Conservation (phyloP, 495 filamentous ascomycete genomes). For the Neurospora terricola region DNA sequence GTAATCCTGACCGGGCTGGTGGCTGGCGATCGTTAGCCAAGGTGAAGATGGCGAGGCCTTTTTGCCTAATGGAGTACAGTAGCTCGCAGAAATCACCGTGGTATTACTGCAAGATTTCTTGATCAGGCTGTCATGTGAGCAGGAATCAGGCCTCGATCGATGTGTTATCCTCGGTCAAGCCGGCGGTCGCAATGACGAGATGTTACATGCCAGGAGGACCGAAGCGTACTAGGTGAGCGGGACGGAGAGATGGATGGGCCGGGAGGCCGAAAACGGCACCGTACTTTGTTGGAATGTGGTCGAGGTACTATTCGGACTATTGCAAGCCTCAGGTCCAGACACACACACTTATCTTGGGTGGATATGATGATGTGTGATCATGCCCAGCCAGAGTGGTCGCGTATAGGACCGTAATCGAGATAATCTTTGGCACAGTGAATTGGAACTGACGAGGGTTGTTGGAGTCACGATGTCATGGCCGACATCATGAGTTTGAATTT, state of each 20-base stretch:
- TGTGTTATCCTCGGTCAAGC: not conserved
- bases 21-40: conserved; percentile 5
- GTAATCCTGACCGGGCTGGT: conserved; percentile 2
- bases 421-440: not conserved
- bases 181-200: not conserved
- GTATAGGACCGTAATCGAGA: not conserved
- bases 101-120: not conserved
- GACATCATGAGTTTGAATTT: not conserved
- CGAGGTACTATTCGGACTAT: not conserved
- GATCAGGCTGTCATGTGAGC: not conserved
- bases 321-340: not conserved
- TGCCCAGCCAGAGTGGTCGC: not conserved
- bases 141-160: not conserved
- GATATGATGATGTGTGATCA: not conserved
- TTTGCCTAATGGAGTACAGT: not conserved
- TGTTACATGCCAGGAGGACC: not conserved
- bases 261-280: not conserved
- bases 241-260: not conserved
- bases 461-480: not conserved
- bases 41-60: not conserved
- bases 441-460: not conserved
- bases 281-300: not conserved
- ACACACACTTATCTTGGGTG: not conserved
- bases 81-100: not conserved
- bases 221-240: not conserved